These are phyloP conservation scores for Aureobasidium sp. DNA, from an alignment of 2,329 filamentous ascomycete genomes.

Conservation along the genomic window DNA sequence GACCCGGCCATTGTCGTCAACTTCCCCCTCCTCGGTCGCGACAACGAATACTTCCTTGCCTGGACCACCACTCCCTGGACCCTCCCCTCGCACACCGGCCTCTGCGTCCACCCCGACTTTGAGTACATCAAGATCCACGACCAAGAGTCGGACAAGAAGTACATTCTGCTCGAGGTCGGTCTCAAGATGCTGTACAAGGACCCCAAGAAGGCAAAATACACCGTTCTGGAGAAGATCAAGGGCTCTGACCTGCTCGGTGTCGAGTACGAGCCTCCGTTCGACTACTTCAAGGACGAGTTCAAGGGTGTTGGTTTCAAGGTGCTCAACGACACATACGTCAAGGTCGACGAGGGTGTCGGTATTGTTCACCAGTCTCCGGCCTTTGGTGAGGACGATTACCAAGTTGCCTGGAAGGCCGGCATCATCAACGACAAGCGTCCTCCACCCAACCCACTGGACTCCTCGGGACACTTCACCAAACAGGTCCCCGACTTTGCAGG, in stretches of 20 bases:
- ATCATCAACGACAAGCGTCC: constrained; percentile 66
- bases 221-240: constrained; percentile 67
- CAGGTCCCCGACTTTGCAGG: constrained; percentile 74
- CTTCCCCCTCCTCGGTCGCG: constrained; percentile 69
- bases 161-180: constrained; percentile 74
- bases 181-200: constrained; percentile 84
- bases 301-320: constrained; percentile 77
- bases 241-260: constrained; percentile 80
- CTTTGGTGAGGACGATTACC: constrained; percentile 95
- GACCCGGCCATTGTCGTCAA: constrained; percentile 84
- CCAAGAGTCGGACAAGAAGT: constrained; percentile 71
- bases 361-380: constrained; percentile 91
- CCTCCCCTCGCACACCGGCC: constrained; percentile 67
- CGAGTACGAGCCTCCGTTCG: constrained; percentile 82
- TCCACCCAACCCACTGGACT: constrained; percentile 88
- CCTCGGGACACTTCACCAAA: constrained; percentile 67
- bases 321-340: constrained; percentile 77
- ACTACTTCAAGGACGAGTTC: constrained; percentile 84
- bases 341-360: constrained; percentile 80
- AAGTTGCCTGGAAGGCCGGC: constrained; percentile 64
- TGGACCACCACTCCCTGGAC: constrained; percentile 93
- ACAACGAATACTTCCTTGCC: constrained; percentile 65
- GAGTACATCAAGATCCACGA: constrained; percentile 84
- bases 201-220: constrained; percentile 88
- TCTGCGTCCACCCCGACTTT: constrained; percentile 72